Evolutionary conservation across 768 basidiomycete genomes (phyloP).

Genomic region (Boletus sensibilis): DNA sequence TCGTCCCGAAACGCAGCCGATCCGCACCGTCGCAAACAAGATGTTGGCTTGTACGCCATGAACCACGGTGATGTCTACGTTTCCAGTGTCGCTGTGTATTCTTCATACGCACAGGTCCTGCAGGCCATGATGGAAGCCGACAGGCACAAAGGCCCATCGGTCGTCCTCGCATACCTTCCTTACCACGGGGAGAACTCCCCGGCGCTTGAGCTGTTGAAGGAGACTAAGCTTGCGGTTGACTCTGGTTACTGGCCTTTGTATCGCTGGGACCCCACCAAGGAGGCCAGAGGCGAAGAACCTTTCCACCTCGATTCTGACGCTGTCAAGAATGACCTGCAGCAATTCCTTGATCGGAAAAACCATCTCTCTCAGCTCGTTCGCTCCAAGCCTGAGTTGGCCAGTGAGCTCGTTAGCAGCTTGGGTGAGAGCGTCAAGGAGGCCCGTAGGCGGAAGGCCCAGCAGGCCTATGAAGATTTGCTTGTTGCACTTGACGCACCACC

Average conservation of each 20-base stretch:
- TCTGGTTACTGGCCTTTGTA: slow-evolving; percentile 98
- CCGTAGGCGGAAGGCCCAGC: slow-evolving; percentile 74
- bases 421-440: slow-evolving; percentile 85
- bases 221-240: slow-evolving; percentile 96
- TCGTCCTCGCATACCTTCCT: slow-evolving; percentile 93
- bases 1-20: slow-evolving; percentile 68
- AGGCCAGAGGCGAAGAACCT: slow-evolving; percentile 70
- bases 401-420: slow-evolving; percentile 78
- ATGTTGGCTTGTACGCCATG: slow-evolving; percentile 97
- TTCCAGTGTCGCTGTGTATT: slow-evolving; percentile 92
- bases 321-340: slow-evolving; percentile 88
- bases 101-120: slow-evolving; percentile 91
- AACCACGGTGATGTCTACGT: slow-evolving; percentile 97
- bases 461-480: slow-evolving; percentile 81
- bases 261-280: slow-evolving; percentile 93
- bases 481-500: slow-evolving; percentile 87
- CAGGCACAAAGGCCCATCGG: slow-evolving; percentile 81
- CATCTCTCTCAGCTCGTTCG: slow-evolving; percentile 92
- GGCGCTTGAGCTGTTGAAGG: slow-evolving; percentile 90
- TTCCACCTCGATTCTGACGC: slow-evolving; percentile 92
- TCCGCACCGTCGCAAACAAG: slow-evolving; percentile 83
- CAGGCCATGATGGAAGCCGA: slow-evolving; percentile 93
- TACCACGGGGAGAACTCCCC: slow-evolving; percentile 73
- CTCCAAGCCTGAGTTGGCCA: slow-evolving; percentile 74
- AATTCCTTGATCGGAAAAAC: slow-evolving; percentile 95